Evolutionary conservation across 306 rosid genomes (phyloP).

Genomic region (Pterocarpus santalinus): DNA sequence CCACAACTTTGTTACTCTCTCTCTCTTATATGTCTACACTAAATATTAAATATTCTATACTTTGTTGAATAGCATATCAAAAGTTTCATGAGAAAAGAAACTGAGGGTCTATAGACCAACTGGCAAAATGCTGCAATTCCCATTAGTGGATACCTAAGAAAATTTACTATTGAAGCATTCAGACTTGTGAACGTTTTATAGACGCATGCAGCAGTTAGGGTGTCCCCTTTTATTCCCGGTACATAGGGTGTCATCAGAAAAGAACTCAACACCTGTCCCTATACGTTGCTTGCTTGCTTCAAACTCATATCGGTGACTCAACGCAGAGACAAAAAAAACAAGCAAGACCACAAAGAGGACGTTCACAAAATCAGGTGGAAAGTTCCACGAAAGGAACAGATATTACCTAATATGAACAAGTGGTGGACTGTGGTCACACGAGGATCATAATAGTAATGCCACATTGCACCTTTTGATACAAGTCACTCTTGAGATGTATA

Average conservation of each 20-base stretch:
- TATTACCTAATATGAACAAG: conserved; percentile 27
- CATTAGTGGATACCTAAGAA: too few relatives aligned
- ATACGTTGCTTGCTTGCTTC: conserved; percentile 55
- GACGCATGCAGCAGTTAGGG: conserved; percentile 43
- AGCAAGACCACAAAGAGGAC: conserved; percentile 16
- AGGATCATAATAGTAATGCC: background rate
- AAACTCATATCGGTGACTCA: conserved; percentile 55
- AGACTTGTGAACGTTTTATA: background rate
- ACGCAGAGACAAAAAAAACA: conserved; percentile 30
- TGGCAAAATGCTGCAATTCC: too few relatives aligned
- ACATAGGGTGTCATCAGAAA: conserved; percentile 40
- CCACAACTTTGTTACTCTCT: too few relatives aligned
- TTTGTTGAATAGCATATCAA: too few relatives aligned
- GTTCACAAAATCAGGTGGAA: conserved; percentile 37
- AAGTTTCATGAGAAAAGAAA: too few relatives aligned
- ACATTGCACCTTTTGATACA: background rate
- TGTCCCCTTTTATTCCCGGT: conserved; percentile 38
- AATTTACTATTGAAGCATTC: conserved; percentile 52
- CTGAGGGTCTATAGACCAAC: too few relatives aligned
- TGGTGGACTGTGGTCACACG: conserved; percentile 23
- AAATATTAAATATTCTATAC: too few relatives aligned
- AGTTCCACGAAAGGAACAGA: background rate
- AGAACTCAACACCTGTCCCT: conserved; percentile 52
- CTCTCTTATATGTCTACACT: too few relatives aligned
- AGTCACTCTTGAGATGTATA: conserved; percentile 19